These are phyloP conservation scores for Huiozyma naganishii DNA, from an alignment of 805 yeast genomes.

Conservation along the genomic window DNA sequence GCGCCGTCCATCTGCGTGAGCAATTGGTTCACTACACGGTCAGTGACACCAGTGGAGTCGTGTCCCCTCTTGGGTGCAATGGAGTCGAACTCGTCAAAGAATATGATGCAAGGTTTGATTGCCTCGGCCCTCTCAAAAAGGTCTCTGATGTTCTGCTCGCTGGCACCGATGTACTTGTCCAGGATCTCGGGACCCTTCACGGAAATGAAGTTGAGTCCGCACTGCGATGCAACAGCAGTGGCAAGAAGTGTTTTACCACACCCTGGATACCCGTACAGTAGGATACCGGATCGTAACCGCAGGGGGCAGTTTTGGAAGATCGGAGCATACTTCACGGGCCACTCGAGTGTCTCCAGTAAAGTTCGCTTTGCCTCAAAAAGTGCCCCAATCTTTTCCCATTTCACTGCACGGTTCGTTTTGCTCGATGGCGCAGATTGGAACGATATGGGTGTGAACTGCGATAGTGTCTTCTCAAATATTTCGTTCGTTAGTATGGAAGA, in stretches of 20 bases:
- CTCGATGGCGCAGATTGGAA: conserved; percentile 80
- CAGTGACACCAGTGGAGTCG: conserved; percentile 96
- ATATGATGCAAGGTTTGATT: conserved; percentile 85
- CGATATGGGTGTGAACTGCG: conserved; percentile 67
- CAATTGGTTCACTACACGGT: conserved; percentile 92
- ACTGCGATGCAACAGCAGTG: conserved; percentile 85
- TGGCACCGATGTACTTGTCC: conserved; percentile 93
- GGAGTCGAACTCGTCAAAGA: conserved; percentile 93
- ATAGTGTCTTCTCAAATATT: conserved; percentile 43
- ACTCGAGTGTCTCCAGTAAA: conserved; percentile 79
- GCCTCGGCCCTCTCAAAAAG: conserved; percentile 89
- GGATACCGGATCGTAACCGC: conserved; percentile 77
- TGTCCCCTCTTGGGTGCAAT: conserved; percentile 98
- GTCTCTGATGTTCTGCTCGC: conserved; percentile 90
- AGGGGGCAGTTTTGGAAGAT: conserved; percentile 85
- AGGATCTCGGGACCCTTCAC: conserved; percentile 93
- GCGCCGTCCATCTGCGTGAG: conserved; percentile 99
- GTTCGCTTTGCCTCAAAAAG: conserved; percentile 62
- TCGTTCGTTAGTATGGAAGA: neutral
- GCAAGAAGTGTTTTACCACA: conserved; percentile 94
- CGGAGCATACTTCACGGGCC: conserved; percentile 96
- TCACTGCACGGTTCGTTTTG: conserved; percentile 38
- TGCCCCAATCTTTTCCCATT: conserved; percentile 90
- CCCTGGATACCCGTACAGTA: conserved; percentile 93
- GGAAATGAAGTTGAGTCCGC: conserved; percentile 87